Base-by-base conservation (phyloP, 1,139 yeast genomes). In the Kluyveromyces sp. region DNA sequence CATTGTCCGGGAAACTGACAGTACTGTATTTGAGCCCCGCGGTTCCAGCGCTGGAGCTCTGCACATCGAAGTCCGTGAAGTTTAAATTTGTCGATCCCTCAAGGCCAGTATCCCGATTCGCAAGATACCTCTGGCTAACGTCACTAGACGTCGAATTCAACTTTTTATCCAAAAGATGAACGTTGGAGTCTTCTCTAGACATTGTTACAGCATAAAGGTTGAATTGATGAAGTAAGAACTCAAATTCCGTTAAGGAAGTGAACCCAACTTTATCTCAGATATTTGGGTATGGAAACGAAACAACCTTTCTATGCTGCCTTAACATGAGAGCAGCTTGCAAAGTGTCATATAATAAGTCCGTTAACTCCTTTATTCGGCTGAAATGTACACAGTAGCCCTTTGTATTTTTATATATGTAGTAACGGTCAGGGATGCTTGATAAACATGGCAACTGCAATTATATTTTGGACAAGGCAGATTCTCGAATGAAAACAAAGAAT, bases 1-100 rank as follows among this genome's bases (percentile, higher is more conserved):
- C 41, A 38, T 38, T 38, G 11, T 38, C 36, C 6, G 41, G 41
- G 15, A 38, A 32, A 22, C 20, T 30, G 2, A 38, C 41, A n/a
- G 41, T 38, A 4, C 34, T 19, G 32, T 31, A 31, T 13, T 32
- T 32, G 13, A 38, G 11, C 8, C 41, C 41, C 9, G 33, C 12
- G n/a, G 17, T 7, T 22, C 15, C 20, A 4, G 41, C n/a, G 31
- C 19, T 26, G 11, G 31, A 13, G 25, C 39, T 35, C 22, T 25
- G 39, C 13, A 22, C 31, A 35, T 36, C 36, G 13, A 29, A 13
- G 3, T 35, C 32, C 3, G 18, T 17, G 19, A 13, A 33, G 2
- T 19, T 17, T 4, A 13, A 9, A 19, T 33, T 22, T 33, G 8
- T 15, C 4, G 11, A 19, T 33, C 13, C 20, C 11, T 17, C 13